Evolutionary conservation across 208 protist species (phyloP).

Genomic region (Wallacemonas sp.): DNA sequence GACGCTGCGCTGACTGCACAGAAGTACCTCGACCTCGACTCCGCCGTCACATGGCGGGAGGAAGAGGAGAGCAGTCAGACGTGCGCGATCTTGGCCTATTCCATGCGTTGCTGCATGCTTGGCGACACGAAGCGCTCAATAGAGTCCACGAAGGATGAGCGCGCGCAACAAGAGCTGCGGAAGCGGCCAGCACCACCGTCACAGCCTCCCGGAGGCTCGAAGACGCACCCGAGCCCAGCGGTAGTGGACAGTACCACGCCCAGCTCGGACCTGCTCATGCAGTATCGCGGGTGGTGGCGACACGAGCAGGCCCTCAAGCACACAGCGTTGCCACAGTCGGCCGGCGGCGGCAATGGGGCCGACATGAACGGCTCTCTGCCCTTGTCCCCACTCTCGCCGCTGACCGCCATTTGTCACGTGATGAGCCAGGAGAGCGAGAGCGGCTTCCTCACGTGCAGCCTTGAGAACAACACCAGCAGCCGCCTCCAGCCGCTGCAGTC

Average conservation of each 20-base stretch:
- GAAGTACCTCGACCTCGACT: background rate
- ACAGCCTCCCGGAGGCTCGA: background rate
- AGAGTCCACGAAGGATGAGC: background rate
- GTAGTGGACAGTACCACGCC: background rate
- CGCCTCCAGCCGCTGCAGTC: background rate
- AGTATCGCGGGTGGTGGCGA: conserved; percentile 4
- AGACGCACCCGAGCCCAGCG: background rate
- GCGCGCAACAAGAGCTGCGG: background rate
- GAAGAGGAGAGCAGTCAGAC: background rate
- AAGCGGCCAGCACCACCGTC: background rate
- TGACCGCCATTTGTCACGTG: background rate
- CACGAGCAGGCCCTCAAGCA: background rate
- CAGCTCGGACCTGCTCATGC: conserved; percentile 1
- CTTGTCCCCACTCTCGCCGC: background rate
- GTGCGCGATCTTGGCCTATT: background rate
- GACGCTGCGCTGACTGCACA: background rate
- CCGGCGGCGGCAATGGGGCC: background rate
- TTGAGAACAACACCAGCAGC: background rate
- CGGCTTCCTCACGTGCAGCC: background rate
- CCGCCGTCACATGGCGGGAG: background rate
- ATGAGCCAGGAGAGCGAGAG: conserved; percentile 2
- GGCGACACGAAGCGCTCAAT: background rate
- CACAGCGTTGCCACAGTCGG: background rate
- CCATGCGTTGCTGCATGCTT: background rate
- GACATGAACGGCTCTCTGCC: background rate